These are phyloP conservation scores for Entomortierella lignicola DNA, from an alignment of 192 early-diverging fungal species.

Conservation along the genomic window DNA sequence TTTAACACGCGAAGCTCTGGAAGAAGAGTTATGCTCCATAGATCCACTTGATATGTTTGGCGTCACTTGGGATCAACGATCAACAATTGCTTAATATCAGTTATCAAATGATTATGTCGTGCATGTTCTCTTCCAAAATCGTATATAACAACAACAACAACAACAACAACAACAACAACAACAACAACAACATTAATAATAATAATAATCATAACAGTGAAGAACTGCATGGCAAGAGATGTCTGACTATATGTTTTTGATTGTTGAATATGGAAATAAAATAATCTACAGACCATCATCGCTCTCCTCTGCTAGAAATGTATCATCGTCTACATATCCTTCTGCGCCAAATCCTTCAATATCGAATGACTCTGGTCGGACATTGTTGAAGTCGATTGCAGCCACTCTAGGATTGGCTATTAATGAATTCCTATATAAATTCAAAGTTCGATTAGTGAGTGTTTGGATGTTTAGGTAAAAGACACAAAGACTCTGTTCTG, in stretches of 20 bases:
- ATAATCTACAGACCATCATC: slow-evolving; percentile 29
- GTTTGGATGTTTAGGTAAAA: background rate
- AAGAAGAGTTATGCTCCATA: slow-evolving; percentile 21
- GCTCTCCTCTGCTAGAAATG: slow-evolving; percentile 25
- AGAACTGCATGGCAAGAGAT: too few species aligned
- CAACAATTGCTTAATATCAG: slow-evolving; percentile 8
- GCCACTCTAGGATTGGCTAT: slow-evolving; percentile 45
- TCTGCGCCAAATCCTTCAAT: slow-evolving; percentile 37
- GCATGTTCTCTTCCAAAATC: background rate
- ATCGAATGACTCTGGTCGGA: slow-evolving; percentile 31
- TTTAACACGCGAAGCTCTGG: slow-evolving; percentile 11
- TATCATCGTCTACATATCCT: slow-evolving; percentile 26
- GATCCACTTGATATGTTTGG: slow-evolving; percentile 9
- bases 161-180: background rate
- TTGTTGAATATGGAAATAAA: background rate
- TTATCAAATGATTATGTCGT: background rate
- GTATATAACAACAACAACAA: too few species aligned
- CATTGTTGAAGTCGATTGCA: slow-evolving; percentile 38
- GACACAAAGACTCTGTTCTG: too few species aligned
- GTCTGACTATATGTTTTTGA: too few species aligned
- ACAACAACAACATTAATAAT: too few species aligned
- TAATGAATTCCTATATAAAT: slow-evolving; percentile 33
- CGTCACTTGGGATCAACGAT: slow-evolving; percentile 22
- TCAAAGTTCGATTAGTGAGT: background rate
- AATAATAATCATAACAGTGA: too few species aligned